Evolutionary conservation across 257 asterid genomes (phyloP).

Genomic region (Penstemon newberryi): DNA sequence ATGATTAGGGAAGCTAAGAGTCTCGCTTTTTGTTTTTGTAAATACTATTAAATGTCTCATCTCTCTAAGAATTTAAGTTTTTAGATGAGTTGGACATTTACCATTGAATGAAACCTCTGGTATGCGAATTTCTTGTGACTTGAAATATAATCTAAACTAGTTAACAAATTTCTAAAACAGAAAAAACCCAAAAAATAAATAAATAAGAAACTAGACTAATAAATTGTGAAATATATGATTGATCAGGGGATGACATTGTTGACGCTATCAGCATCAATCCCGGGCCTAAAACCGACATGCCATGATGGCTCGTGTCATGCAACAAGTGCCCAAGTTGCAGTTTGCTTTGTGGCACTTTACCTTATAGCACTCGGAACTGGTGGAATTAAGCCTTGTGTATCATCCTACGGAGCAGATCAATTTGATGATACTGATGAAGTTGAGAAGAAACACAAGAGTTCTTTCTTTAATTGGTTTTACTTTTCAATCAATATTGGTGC

Average conservation of each 20-base stretch:
- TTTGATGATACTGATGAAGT: conserved; percentile 59
- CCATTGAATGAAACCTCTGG: too few relatives aligned
- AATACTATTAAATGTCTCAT: too few relatives aligned
- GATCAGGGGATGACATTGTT: conserved; percentile 64
- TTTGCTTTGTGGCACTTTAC: conserved; percentile 60
- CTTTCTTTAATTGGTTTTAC: conserved; percentile 74
- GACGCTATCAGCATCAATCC: conserved; percentile 58
- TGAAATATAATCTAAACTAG: background rate
- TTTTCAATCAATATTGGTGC: conserved; percentile 68
- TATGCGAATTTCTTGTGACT: too few relatives aligned
- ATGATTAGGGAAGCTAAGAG: background rate
- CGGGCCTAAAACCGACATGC: conserved; percentile 52
- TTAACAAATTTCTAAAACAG: background rate
- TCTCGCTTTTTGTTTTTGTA: background rate
- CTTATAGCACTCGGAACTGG: conserved; percentile 75
- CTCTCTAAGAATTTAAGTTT: too few relatives aligned
- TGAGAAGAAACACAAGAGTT: conserved; percentile 57
- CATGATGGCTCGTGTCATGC: conserved; percentile 41
- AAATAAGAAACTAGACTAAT: background rate
- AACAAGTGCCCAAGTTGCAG: conserved; percentile 43
- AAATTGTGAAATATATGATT: background rate
- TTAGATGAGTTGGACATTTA: too few relatives aligned
- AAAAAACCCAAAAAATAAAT: too few relatives aligned
- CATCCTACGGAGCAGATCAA: conserved; percentile 69
- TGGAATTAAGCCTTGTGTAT: conserved; percentile 77